Base-by-base conservation (phyloP, 2,329 filamentous ascomycete genomes). In the Paracamarosporium sp. region DNA sequence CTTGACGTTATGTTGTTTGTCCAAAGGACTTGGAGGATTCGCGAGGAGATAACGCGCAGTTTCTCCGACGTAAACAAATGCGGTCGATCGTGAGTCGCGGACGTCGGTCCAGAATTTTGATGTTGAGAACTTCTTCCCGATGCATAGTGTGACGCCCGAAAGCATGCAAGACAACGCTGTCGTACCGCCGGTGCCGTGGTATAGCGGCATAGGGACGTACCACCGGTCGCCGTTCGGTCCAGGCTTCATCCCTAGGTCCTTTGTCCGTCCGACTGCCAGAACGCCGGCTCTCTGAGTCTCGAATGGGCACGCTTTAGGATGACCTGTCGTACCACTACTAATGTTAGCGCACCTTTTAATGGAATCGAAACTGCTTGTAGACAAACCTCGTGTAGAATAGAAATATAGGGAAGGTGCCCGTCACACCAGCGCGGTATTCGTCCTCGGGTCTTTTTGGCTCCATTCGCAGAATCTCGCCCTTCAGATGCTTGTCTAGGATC, bases 31-130 rank as follows among this genome's bases (percentile, higher is more conserved):
- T 0, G 85, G 85, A 1, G 90, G 89, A 1, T 85, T 85, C 0
- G 89, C 87, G 12, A 93, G 82, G 0, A 93, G 81, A 64, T 93
- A 93, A 0, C 90, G 84, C 6, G 90, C 85, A 0, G 89, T 91
- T 72, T 93, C 90, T 66, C 90, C 90, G 2, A 93, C 90, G 68
- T 93, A 93, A 17, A 90, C 86, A 64, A 93, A 90, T 67, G 86
- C 85, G 0, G 89, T 92, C 0, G 90, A 86, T 13, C 83, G 77
- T 0, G 86, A 88, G 56, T 88, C 88, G 44, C 87, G 84, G 20
- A 92, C 81, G 61, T 93, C 90, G 30, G 78, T 75, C 90, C 90
- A 93, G 80, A 93, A 93, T 17, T 81, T 81, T 0, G 85, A 84
- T 1, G 85, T 87, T 59, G 86, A 90, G 79, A 93, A 93, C 70